These are phyloP conservation scores for Candida fluviatilis DNA, from an alignment of 805 yeast species.

Conservation along the genomic window DNA sequence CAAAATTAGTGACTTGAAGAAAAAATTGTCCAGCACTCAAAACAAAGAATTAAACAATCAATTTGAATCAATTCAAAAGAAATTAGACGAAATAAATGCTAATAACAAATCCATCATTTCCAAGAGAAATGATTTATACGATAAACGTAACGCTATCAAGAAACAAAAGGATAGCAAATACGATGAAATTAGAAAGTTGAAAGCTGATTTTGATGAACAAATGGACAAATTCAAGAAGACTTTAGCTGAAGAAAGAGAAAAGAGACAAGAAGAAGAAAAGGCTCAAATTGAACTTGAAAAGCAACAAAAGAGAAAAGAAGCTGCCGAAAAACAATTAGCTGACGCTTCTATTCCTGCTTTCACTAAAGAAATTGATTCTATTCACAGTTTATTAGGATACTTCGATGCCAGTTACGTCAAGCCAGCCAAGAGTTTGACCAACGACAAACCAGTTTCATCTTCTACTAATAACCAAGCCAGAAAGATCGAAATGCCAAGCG, in stretches of 20 bases:
- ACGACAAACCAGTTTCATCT: constrained; percentile 13
- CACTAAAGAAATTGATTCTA: constrained; percentile 68
- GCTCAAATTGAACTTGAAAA: constrained; percentile 47
- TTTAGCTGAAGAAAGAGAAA: constrained; percentile 64
- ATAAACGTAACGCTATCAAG: constrained; percentile 63
- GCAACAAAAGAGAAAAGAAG: constrained; percentile 48
- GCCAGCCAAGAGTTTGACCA: constrained; percentile 23
- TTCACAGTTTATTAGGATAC: constrained; percentile 65
- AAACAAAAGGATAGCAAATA: constrained; percentile 67
- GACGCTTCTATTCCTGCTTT: constrained; percentile 84
- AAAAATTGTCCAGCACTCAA: constrained; percentile 54
- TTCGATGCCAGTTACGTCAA: constrained; percentile 78
- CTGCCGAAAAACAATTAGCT: constrained; percentile 63
- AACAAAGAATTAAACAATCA: constrained; percentile 61
- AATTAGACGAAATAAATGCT: constrained; percentile 62
- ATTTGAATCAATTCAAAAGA: constrained; percentile 64
- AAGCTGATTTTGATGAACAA: constrained; percentile 72
- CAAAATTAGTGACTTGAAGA: constrained; percentile 72
- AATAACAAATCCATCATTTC: constrained; percentile 58
- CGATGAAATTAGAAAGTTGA: constrained; percentile 61
- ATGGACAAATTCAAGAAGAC: constrained; percentile 65
- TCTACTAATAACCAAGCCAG: constrained; percentile 29
- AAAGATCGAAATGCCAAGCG: constrained; percentile 59
- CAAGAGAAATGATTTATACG: constrained; percentile 60
- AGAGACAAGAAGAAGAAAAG: constrained; percentile 67